Percentiles rank a stretch among this genome's conserved stretches.
These are phyloP conservation scores for Schizonepeta tenuifolia DNA, from an alignment of 257 asterid species.

Conservation along the genomic window DNA sequence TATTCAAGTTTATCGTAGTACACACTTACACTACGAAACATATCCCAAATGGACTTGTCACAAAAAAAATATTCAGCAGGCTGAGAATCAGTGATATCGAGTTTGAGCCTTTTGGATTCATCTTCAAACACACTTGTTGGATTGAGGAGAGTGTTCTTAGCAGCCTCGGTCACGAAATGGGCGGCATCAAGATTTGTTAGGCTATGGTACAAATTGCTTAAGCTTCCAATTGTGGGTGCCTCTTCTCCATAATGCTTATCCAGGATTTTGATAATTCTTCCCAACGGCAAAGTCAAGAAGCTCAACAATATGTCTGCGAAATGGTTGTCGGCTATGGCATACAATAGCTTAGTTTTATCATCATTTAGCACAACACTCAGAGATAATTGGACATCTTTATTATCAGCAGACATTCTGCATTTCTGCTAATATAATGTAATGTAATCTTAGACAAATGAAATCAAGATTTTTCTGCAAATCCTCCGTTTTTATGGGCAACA, in stretches of 20 bases:
- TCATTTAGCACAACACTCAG: constrained; percentile 30
- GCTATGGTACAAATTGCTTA: too few species aligned
- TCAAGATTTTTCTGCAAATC: too few species aligned
- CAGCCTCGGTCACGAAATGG: neutral
- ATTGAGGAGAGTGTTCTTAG: constrained; percentile 29
- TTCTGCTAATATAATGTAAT: too few species aligned
- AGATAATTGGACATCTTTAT: neutral
- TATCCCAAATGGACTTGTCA: too few species aligned
- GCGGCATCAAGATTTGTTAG: too few species aligned
- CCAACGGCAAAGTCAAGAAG: constrained; percentile 34
- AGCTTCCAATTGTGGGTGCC: too few species aligned
- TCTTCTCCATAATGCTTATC: too few species aligned
- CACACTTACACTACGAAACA: too few species aligned
- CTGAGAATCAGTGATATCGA: neutral
- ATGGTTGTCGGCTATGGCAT: constrained; percentile 29
- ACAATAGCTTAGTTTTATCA: constrained; percentile 34
- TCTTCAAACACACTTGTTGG: constrained; percentile 13
- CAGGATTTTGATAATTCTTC: neutral
- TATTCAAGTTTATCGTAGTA: too few species aligned
- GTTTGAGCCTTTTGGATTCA: neutral
- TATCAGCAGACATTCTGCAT: neutral
- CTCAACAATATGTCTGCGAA: neutral
- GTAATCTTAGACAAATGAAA: too few species aligned
- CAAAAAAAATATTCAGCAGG: too few species aligned
- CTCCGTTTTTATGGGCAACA: too few species aligned